A percentile compares a stretch with the other conserved stretches of the same genome.
phyloP scores from a whole-genome alignment of 768 basidiomycete genomes.

The Gymnopilus dilepis region DNA sequence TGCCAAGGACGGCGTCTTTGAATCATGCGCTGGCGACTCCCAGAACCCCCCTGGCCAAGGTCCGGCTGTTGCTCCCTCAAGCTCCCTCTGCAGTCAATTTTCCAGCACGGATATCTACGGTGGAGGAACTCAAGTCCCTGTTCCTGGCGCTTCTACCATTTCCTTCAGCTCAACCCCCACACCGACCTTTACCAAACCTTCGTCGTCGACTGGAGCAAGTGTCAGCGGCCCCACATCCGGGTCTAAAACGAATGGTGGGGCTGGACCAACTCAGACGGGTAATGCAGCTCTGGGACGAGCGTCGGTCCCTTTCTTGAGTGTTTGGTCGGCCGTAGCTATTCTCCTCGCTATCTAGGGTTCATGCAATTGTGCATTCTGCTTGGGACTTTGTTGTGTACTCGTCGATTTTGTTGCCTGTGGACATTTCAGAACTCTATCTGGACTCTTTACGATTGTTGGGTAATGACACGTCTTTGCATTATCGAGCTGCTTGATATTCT shows the following conservation, averaged over 20 bases:
- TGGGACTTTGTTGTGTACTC: no score
- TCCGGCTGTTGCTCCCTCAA: conserved; percentile 37
- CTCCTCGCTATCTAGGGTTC: neutral
- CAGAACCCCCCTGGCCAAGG: conserved; percentile 40
- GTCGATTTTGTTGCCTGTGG: no score
- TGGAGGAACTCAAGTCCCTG: conserved; percentile 26
- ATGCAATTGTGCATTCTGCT: no score
- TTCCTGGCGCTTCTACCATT: conserved; percentile 28
- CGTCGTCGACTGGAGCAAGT: conserved; percentile 5
- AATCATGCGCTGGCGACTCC: conserved; percentile 66
- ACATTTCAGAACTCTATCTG: no score
- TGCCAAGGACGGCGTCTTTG: conserved; percentile 63
- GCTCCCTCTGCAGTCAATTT: conserved; percentile 41
- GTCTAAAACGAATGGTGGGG: conserved; percentile 1
- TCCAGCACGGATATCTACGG: conserved; percentile 35
- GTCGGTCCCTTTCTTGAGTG: neutral
- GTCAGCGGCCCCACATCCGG: neutral
- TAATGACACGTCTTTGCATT: no score
- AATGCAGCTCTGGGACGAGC: neutral
- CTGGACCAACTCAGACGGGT: conserved; percentile 5
- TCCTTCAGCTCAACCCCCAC: conserved; percentile 17
- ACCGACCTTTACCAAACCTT: neutral
- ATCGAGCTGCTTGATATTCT: no score
- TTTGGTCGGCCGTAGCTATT: neutral
- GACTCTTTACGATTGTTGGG: no score